Conservation (phyloP, 257 asterid species). For the Ligustrum vulgare region DNA sequence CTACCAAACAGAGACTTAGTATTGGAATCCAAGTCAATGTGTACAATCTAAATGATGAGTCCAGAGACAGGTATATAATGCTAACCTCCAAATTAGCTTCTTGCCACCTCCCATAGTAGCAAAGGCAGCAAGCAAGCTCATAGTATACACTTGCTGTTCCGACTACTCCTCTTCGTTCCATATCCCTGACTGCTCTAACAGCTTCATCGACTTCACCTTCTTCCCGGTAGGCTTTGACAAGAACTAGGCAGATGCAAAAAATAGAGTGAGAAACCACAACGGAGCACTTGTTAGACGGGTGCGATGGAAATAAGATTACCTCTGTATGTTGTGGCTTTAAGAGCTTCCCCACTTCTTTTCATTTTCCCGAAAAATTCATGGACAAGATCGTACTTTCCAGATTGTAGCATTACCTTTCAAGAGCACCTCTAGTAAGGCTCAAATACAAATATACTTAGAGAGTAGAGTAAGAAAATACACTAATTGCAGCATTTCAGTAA, state of each 20-base stretch:
- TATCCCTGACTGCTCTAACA: constrained; percentile 77
- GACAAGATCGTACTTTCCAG: constrained; percentile 73
- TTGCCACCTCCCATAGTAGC: constrained; percentile 84
- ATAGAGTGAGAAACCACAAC: constrained; percentile 19
- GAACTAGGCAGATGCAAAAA: constrained; percentile 53
- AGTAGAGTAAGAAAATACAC: background rate
- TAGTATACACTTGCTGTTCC: constrained; percentile 84
- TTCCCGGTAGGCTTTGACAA: constrained; percentile 81
- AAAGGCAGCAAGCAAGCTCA: constrained; percentile 96
- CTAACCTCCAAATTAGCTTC: constrained; percentile 78
- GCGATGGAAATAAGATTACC: constrained; percentile 41
- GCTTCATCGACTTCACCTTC: constrained; percentile 88
- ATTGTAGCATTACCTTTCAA: constrained; percentile 88
- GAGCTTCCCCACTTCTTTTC: constrained; percentile 82
- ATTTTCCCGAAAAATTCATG: constrained; percentile 66
- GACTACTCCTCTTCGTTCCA: constrained; percentile 85
- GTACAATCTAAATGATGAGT: background rate
- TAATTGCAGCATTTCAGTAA: background rate
- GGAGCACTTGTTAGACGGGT: constrained; percentile 9
- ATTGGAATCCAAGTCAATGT: constrained; percentile 4
- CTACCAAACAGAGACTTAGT: background rate
- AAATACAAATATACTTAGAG: constrained; percentile 25
- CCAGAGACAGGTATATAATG: constrained; percentile 4
- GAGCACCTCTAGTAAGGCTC: constrained; percentile 35
- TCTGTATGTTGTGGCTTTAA: constrained; percentile 80